These are phyloP conservation scores for Russula foetens DNA, from an alignment of 768 basidiomycete species.

Conservation along the genomic window DNA sequence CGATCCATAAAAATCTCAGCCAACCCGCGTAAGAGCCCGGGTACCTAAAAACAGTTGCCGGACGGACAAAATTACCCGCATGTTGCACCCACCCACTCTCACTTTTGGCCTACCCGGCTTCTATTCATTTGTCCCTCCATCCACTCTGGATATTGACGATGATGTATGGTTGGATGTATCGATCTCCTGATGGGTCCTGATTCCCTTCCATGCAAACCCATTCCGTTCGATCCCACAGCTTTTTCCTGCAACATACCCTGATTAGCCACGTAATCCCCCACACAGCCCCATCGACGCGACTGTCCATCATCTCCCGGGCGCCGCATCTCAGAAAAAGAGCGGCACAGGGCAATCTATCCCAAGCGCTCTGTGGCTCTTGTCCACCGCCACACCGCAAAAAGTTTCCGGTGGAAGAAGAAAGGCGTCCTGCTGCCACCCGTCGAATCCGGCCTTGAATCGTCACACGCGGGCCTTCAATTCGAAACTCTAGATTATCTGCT, in stretches of 20 bases:
- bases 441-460: not conserved
- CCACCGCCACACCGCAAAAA: not conserved
- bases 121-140: not conserved
- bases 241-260: too few relatives aligned
- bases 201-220: not conserved
- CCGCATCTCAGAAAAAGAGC: not conserved
- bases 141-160: too few relatives aligned
- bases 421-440: too few relatives aligned
- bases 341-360: not conserved
- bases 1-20: not conserved
- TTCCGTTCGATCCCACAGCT: too few relatives aligned
- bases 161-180: not conserved
- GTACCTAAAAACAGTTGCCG: constrained; percentile 1
- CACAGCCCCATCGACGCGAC: too few relatives aligned
- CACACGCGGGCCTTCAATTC: not conserved
- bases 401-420: not conserved
- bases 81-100: not conserved
- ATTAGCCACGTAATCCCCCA: too few relatives aligned
- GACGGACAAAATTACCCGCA: not conserved
- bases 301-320: not conserved
- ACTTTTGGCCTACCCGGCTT: constrained; percentile 7
- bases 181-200: not conserved
- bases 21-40: not conserved
- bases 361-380: not conserved
- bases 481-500: not conserved